Conservation (phyloP, 352 stramenopile genomes). For the Ophiocytium majus region DNA sequence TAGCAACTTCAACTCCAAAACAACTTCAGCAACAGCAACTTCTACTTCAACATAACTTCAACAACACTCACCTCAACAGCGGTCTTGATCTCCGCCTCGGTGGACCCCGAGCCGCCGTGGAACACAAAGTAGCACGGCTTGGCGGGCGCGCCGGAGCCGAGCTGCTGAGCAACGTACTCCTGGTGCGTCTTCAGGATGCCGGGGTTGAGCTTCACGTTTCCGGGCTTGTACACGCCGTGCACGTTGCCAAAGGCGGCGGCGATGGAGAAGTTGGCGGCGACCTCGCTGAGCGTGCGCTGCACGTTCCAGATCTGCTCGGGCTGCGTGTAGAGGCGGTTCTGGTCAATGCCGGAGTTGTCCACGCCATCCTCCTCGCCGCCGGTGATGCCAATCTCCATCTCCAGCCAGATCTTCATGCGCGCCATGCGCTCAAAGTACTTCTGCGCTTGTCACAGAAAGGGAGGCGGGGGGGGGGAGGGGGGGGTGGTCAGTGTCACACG, state of each 20-base stretch:
- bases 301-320: constrained; percentile 76
- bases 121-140: constrained; percentile 98
- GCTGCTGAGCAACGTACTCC: constrained; percentile 18
- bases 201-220: constrained; percentile 97
- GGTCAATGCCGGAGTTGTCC: constrained; percentile 91
- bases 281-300: constrained; percentile 53
- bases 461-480: too few species aligned
- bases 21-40: not conserved
- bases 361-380: constrained; percentile 97
- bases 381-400: constrained; percentile 97
- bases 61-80: constrained; percentile 60
- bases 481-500: too few species aligned
- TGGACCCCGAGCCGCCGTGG: constrained; percentile 95
- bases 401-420: constrained; percentile 91
- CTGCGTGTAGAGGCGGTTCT: constrained; percentile 88
- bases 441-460: constrained; percentile 83
- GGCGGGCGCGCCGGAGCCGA: not conserved
- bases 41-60: not conserved
- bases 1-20: not conserved
- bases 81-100: constrained; percentile 90
- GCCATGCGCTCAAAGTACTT: constrained; percentile 95
- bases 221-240: constrained; percentile 96
- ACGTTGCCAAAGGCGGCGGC: constrained; percentile 93
- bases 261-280: constrained; percentile 86
- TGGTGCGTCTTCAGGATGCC: constrained; percentile 87